phyloP scores from a whole-genome alignment of 1,284 basidiomycete species.

The Microbotryum violaceum region DNA sequence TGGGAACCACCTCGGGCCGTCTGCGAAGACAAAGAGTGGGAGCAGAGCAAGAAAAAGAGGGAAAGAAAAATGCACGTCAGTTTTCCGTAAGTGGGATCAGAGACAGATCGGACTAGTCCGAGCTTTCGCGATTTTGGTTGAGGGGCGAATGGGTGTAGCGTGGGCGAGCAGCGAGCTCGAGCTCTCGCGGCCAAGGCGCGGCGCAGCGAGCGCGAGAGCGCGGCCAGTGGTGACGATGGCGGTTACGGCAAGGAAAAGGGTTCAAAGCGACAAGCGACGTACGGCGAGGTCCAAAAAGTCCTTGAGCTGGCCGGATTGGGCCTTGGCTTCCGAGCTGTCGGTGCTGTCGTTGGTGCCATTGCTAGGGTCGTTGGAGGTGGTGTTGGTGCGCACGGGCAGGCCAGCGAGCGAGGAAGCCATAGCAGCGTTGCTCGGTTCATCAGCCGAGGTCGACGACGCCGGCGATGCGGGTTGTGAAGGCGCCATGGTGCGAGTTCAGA shows the following conservation, averaged over 20 bases:
- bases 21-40: no score
- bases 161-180: no score
- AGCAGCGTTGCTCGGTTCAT: slow-evolving; percentile 3
- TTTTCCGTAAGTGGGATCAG: no score
- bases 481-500: slow-evolving; percentile 8
- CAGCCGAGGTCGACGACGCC: slow-evolving; percentile 6
- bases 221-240: background rate
- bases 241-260: background rate
- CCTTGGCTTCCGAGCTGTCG: slow-evolving; percentile 10
- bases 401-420: slow-evolving; percentile 25
- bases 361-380: background rate
- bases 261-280: background rate
- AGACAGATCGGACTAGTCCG: no score
- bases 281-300: slow-evolving; percentile 15
- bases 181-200: no score
- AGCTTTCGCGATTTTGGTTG: no score
- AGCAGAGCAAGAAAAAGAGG: no score
- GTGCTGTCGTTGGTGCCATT: background rate
- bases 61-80: no score
- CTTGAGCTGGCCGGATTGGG: slow-evolving; percentile 6
- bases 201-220: background rate
- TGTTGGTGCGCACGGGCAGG: slow-evolving; percentile 14
- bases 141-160: no score
- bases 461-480: slow-evolving; percentile 14
- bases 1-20: no score